Conservation (phyloP, 352 stramenopile species). For the Pythium plurisporium region DNA sequence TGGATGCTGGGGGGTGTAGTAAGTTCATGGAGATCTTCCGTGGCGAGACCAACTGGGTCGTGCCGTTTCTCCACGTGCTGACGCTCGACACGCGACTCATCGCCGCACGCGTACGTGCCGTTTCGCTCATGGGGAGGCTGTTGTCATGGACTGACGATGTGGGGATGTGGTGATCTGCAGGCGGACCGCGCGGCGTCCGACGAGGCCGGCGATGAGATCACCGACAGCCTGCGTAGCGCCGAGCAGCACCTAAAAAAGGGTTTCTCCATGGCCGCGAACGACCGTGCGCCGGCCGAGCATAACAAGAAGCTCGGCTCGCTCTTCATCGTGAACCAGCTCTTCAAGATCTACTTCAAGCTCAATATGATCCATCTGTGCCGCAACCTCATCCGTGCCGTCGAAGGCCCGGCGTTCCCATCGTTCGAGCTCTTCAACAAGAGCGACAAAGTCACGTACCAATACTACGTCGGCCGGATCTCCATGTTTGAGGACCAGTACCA, state of each 20-base stretch:
- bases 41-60: constrained; percentile 81
- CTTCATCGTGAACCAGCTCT: constrained; percentile 95
- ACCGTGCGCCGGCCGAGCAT: constrained; percentile 65
- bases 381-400: constrained; percentile 89
- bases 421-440: constrained; percentile 82
- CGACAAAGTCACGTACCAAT: constrained; percentile 94
- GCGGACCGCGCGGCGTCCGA: constrained; percentile 62
- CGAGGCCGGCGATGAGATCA: constrained; percentile 63
- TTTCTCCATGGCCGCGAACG: constrained; percentile 82
- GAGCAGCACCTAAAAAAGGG: constrained; percentile 86
- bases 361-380: constrained; percentile 94
- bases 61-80: constrained; percentile 76
- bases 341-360: constrained; percentile 97
- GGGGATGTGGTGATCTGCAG: constrained; percentile 21
- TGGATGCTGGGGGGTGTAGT: too few relatives aligned
- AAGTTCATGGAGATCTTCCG: constrained; percentile 88
- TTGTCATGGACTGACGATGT: too few relatives aligned
- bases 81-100: constrained; percentile 78
- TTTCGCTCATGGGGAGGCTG: too few relatives aligned
- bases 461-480: constrained; percentile 93
- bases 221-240: constrained; percentile 72
- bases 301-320: constrained; percentile 86
- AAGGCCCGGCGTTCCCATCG: constrained; percentile 69
- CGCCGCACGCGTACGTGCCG: constrained; percentile 38
- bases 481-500: constrained; percentile 98